These are phyloP conservation scores for Naegleria lovaniensis DNA, from an alignment of 208 protist species.

Conservation along the genomic window DNA sequence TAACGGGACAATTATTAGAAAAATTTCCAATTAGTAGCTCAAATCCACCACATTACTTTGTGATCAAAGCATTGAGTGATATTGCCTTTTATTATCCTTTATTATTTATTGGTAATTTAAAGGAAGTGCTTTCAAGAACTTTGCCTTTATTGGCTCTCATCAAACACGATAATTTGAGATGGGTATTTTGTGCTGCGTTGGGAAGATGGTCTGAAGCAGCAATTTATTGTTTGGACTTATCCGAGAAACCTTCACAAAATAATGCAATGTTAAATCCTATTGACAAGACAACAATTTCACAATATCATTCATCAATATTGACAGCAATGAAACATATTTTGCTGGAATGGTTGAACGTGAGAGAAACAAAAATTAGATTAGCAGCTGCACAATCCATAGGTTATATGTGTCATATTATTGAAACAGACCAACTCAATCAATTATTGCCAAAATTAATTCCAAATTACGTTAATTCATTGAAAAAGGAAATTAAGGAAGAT, in stretches of 20 bases:
- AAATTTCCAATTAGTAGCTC: neutral
- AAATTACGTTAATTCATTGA: neutral
- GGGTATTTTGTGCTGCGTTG: conserved; percentile 11
- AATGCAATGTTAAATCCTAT: neutral
- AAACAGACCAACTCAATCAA: neutral
- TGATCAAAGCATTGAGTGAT: conserved; percentile 9
- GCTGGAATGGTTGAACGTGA: neutral
- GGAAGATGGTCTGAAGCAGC: neutral
- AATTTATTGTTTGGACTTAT: neutral
- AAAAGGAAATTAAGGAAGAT: conserved; percentile 15
- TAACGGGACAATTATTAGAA: neutral
- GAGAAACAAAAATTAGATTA: conserved; percentile 1
- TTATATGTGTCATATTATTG: conserved; percentile 23
- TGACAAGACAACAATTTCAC: neutral
- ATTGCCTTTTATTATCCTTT: conserved; percentile 1
- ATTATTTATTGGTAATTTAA: conserved; percentile 3
- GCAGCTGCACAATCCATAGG: conserved; percentile 4
- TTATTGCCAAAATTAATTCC: neutral
- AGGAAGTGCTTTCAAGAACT: neutral
- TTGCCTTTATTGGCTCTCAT: neutral
- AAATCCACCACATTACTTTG: conserved; percentile 25
- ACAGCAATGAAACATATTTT: conserved; percentile 1
- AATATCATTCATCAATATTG: neutral
- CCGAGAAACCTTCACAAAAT: neutral
- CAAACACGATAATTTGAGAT: conserved; percentile 26